These are phyloP conservation scores for Pseudonitzschia multiseries DNA, from an alignment of 108 stramenopile genomes.

Conservation along the genomic window DNA sequence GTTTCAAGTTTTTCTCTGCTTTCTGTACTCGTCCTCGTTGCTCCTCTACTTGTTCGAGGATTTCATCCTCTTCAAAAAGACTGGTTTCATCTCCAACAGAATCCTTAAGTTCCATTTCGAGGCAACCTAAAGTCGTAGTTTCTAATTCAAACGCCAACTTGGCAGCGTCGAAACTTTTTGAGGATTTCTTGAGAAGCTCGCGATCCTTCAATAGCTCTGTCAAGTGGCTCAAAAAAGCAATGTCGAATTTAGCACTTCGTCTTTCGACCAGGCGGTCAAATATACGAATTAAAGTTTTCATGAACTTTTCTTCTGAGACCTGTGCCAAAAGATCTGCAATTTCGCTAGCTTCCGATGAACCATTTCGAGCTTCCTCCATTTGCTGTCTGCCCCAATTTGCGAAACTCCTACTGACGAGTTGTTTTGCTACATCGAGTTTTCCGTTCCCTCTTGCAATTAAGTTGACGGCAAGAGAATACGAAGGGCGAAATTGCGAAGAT, in stretches of 20 bases:
- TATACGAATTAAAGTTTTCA: conserved; percentile 49
- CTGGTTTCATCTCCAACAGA: conserved; percentile 14
- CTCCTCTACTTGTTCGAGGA: conserved; percentile 54
- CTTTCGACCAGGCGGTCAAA: conserved; percentile 44
- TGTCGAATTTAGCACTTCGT: conserved; percentile 29
- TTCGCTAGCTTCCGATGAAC: conserved; percentile 30
- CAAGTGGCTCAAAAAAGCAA: conserved; percentile 20
- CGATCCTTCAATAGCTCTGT: conserved; percentile 59
- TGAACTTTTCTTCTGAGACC: conserved; percentile 55
- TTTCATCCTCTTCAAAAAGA: conserved; percentile 40
- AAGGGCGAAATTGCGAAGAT: conserved; percentile 75
- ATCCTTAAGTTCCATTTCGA: conserved; percentile 52
- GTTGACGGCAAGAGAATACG: conserved; percentile 77
- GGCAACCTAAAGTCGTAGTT: conserved; percentile 54
- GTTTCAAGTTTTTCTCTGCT: conserved; percentile 48
- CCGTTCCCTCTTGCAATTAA: conserved; percentile 69
- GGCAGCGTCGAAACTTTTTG: conserved; percentile 53
- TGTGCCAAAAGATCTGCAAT: conserved; percentile 33
- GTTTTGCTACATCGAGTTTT: conserved; percentile 65
- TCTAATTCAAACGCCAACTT: conserved; percentile 60
- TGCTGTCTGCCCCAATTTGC: conserved; percentile 69
- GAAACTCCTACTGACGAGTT: conserved; percentile 75
- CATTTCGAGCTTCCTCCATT: conserved; percentile 42
- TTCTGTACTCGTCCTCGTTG: conserved; percentile 55
- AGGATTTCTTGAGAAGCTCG: conserved; percentile 66